Conservation (phyloP, 192 early-diverging fungal species). For the Podila horticola region DNA sequence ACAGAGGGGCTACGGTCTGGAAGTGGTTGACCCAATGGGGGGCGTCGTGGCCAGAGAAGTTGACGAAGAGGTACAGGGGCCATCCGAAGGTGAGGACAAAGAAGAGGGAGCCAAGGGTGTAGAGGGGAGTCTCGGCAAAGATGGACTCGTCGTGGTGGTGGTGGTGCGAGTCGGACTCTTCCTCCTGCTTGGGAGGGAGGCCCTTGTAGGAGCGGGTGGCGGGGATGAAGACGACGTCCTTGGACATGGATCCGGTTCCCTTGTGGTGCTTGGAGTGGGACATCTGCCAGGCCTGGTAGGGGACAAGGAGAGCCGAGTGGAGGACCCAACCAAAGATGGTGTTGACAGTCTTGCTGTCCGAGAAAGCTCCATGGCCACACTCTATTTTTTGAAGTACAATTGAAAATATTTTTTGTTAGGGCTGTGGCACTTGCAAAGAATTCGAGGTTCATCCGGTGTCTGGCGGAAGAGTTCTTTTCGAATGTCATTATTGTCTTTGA, state of each 20-base stretch:
- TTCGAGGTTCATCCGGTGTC: no score
- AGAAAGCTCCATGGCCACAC: constrained; percentile 94
- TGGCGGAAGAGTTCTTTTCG: no score
- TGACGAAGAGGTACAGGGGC: constrained; percentile 87
- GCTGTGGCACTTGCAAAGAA: neutral
- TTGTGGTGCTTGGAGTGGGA: constrained; percentile 96
- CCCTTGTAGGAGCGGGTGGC: constrained; percentile 69
- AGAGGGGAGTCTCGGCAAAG: constrained; percentile 80
- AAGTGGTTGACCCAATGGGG: constrained; percentile 84
- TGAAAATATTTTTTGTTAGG: neutral
- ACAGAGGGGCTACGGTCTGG: constrained; percentile 80
- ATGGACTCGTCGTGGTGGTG: constrained; percentile 51
- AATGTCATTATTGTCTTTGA: no score
- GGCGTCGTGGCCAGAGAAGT: constrained; percentile 81
- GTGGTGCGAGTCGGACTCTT: constrained; percentile 55
- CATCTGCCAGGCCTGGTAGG: constrained; percentile 92
- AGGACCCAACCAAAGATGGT: constrained; percentile 89
- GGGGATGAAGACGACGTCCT: constrained; percentile 96
- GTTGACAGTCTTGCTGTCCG: constrained; percentile 81
- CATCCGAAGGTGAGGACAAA: constrained; percentile 84
- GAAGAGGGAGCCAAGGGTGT: constrained; percentile 67
- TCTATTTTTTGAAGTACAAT: constrained; percentile 51
- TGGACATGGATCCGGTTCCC: constrained; percentile 84
- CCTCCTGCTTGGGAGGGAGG: constrained; percentile 54
- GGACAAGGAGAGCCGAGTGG: constrained; percentile 92